Evolutionary conservation across 805 yeast genomes (phyloP), one percentile per base, ranked within the genome.

Genomic region (Hermanozyma aechmeae): DNA sequence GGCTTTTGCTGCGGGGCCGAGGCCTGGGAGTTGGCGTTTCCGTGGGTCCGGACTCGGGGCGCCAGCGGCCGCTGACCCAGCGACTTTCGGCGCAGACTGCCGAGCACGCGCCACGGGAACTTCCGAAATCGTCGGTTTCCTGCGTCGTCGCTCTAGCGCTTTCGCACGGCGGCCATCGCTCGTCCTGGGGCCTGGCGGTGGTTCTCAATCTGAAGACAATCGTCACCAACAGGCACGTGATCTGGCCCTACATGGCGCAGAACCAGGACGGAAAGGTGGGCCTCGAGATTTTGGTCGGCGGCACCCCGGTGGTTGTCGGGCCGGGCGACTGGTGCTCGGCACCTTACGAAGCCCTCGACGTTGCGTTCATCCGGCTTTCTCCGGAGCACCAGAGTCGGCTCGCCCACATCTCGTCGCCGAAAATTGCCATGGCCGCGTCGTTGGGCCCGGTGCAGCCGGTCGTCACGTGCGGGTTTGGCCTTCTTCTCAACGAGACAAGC

Each of bases 161-260:
- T n/a, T n/a, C n/a, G n/a, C n/a, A n/a, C n/a, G 16, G 16, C 14
- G 20, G 23, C 15, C 22, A 20, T n/a, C 11, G 25, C 9, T 15
- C 24, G 13, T 32, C 36, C 4, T 65, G 73, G 72, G 73, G 71
- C 1, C 56, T 68, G 5, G 59, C 68, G 13, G 50, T 64, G 1
- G 35, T 53, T n/a, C 49, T 57, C 30, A 48, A 52, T 23, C 23
- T 35, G 2, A 36, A 39, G 11, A 46, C 59, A 4, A 31, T 67
- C 4, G 43, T 63, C 5, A 65, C 72, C 5, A 67, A 67, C 36
- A 30, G 49, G 21, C 73, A 67, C 37, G 73, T 66, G 2, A 41
- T 47, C n/a, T 40, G 39, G 15, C 39, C 51, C 3, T 43, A 32
- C 16, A 25, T 17, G 20, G 20, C 7, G 10, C 9, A 10, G 20